phyloP scores from a whole-genome alignment of 1,139 yeast genomes.

The Hansenula lynferdii region DNA sequence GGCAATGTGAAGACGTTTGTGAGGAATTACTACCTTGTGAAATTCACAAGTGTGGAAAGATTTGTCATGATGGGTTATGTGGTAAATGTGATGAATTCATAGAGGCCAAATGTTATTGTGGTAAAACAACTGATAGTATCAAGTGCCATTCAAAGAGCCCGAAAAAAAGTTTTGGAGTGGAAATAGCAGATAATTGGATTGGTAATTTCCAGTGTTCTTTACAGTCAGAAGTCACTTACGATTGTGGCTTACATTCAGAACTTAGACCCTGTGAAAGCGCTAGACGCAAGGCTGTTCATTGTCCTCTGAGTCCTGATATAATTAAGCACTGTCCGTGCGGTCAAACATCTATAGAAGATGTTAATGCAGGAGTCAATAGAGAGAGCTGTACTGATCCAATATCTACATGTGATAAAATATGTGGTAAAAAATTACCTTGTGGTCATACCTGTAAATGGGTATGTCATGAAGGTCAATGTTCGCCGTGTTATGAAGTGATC shows the following conservation, averaged over 20 bases:
- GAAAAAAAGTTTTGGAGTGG: constrained; percentile 20
- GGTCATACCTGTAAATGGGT: constrained; percentile 67
- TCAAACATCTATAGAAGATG: constrained; percentile 34
- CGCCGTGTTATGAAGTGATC: constrained; percentile 46
- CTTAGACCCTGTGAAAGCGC: constrained; percentile 52
- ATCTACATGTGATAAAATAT: constrained; percentile 63
- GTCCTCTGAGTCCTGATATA: constrained; percentile 59
- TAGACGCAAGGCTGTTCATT: constrained; percentile 31
- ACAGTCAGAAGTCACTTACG: constrained; percentile 45
- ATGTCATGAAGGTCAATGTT: constrained; percentile 79
- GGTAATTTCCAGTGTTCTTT: constrained; percentile 62
- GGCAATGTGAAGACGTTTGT: constrained; percentile 66
- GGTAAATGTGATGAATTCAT: constrained; percentile 56
- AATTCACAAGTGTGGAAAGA: constrained; percentile 52
- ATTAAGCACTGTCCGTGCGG: constrained; percentile 79
- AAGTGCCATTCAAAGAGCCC: constrained; percentile 45
- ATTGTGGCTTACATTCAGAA: constrained; percentile 68
- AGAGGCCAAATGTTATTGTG: constrained; percentile 68
- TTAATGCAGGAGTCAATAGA: constrained; percentile 38
- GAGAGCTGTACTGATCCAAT: constrained; percentile 66
- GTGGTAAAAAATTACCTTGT: constrained; percentile 63
- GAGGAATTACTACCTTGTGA: constrained; percentile 63
- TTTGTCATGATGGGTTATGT: constrained; percentile 76
- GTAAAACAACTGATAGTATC: constrained; percentile 41
- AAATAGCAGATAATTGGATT: constrained; percentile 38